Evolutionary conservation across 75 land plant genomes (phyloP).

Genomic region (Selaginella moellendorffii): DNA sequence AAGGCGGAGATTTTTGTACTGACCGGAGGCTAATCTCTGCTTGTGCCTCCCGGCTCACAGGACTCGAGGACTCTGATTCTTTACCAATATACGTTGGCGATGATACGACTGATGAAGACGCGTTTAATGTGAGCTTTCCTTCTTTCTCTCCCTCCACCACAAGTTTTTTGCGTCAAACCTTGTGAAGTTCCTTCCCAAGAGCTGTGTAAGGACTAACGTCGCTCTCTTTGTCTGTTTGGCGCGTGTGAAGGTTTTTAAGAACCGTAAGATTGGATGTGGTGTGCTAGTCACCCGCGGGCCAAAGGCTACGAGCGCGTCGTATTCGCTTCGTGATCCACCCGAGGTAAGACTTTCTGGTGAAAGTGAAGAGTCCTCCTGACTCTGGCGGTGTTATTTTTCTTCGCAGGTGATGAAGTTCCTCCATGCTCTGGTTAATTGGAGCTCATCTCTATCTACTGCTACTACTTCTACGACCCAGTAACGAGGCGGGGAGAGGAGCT

Average conservation of each 20-base stretch:
- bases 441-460: too few relatives aligned
- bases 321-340: background rate
- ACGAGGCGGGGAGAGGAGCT: too few relatives aligned
- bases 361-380: too few relatives aligned
- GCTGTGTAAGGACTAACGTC: background rate
- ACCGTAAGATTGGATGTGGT: background rate
- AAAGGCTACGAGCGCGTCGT: background rate
- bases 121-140: conserved; percentile 41
- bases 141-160: too few relatives aligned
- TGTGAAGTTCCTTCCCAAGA: too few relatives aligned
- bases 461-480: too few relatives aligned
- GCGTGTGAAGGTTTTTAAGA: background rate
- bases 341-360: too few relatives aligned
- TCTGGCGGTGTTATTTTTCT: too few relatives aligned
- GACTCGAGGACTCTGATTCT: conserved; percentile 9
- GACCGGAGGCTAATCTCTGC: too few relatives aligned
- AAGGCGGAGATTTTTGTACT: too few relatives aligned
- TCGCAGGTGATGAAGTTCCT: background rate
- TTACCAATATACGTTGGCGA: conserved; percentile 39
- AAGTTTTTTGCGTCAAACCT: too few relatives aligned
- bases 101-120: conserved; percentile 49
- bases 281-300: background rate
- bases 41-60: too few relatives aligned
- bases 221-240: background rate
- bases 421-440: background rate